These are phyloP conservation scores for Calocybe indica DNA, from an alignment of 768 basidiomycete genomes.

Conservation along the genomic window DNA sequence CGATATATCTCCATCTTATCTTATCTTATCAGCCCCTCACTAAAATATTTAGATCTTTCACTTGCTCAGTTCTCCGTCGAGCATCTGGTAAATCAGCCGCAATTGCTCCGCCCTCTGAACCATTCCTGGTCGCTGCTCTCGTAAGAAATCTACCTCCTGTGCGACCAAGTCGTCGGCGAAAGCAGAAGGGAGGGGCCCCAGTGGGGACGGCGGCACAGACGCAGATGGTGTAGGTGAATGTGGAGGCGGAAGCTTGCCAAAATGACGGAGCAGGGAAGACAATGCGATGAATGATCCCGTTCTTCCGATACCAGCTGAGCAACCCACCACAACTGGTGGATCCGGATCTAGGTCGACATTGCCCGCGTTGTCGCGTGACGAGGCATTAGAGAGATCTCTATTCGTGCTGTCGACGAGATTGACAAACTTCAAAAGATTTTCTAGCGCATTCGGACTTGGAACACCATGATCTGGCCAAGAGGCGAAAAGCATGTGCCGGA, in stretches of 20 bases:
- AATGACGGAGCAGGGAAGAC: constrained; percentile 66
- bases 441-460: constrained; percentile 54
- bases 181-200: constrained; percentile 50
- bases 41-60: no score
- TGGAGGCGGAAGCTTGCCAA: constrained; percentile 40
- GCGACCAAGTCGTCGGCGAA: constrained; percentile 52
- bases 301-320: constrained; percentile 84
- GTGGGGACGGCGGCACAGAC: constrained; percentile 39
- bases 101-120: constrained; percentile 69
- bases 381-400: constrained; percentile 31
- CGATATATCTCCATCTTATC: no score
- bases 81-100: constrained; percentile 56
- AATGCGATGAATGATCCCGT: constrained; percentile 84
- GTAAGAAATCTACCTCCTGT: constrained; percentile 68
- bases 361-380: constrained; percentile 14
- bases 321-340: constrained; percentile 78
- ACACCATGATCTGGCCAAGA: constrained; percentile 87
- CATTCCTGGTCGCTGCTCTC: constrained; percentile 82
- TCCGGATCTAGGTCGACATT: constrained; percentile 37
- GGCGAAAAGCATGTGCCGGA: constrained; percentile 67
- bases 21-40: no score
- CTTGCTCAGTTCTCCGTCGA: constrained; percentile 16
- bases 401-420: constrained; percentile 61
- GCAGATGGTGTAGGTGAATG: constrained; percentile 21
- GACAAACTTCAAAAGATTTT: constrained; percentile 56